Conservation (phyloP, 441 rosid species). For the Adansonia gregorii region DNA sequence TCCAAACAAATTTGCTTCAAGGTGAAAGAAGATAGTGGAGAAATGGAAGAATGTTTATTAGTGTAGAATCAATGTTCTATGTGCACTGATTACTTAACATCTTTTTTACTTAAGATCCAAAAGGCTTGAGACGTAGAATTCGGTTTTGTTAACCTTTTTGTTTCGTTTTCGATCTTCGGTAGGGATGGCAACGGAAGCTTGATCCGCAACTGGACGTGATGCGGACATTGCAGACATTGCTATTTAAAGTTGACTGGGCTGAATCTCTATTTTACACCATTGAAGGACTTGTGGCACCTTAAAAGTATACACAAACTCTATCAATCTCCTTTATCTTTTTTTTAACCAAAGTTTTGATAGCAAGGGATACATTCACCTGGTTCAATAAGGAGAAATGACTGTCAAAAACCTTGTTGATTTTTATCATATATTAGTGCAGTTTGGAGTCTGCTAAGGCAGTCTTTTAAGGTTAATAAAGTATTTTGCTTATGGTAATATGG, state of each 20-base stretch:
- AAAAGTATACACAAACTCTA: neutral
- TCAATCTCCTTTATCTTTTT: neutral
- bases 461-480: neutral
- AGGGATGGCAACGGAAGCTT: slow-evolving; percentile 68
- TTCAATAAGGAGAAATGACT: neutral
- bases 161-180: neutral
- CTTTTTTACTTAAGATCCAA: neutral
- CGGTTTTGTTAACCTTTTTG: neutral
- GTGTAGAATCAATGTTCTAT: neutral
- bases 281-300: slow-evolving; percentile 62
- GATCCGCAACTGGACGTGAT: slow-evolving; percentile 61
- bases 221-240: slow-evolving; percentile 47
- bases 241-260: slow-evolving; percentile 56
- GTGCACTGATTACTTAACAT: neutral
- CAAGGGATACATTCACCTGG: neutral
- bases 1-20: neutral
- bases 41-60: neutral
- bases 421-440: neutral
- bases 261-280: slow-evolving; percentile 59
- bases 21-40: neutral
- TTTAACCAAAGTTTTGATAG: slow-evolving; percentile 11
- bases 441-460: neutral
- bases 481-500: neutral
- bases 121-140: neutral
- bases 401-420: neutral